phyloP scores from a whole-genome alignment of 345 rosid species.

The Punica granatum region DNA sequence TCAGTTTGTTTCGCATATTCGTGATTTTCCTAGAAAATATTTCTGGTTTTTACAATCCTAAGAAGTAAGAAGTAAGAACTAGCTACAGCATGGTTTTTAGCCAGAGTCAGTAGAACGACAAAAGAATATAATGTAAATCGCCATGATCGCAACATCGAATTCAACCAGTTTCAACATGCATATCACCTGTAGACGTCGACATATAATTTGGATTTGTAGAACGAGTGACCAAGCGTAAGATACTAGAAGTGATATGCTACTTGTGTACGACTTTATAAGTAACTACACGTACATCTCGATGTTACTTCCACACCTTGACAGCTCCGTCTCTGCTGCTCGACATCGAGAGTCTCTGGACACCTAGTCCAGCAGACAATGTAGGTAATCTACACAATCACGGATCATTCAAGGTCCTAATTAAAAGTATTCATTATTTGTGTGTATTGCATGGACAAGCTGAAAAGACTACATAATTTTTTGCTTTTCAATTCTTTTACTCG shows the following conservation, averaged over 20 bases:
- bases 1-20: not conserved
- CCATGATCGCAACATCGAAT: not conserved
- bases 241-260: conserved; percentile 6
- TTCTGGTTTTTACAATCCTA: too few species aligned
- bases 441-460: too few species aligned
- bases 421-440: too few species aligned
- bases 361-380: not conserved
- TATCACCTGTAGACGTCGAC: not conserved
- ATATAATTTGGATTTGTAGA: not conserved
- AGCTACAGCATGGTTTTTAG: too few species aligned
- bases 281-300: not conserved
- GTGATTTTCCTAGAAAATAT: too few species aligned
- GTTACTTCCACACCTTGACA: conserved; percentile 93
- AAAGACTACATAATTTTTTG: too few species aligned
- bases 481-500: too few species aligned
- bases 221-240: not conserved
- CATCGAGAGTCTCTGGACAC: conserved; percentile 61
- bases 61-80: too few species aligned
- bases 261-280: conserved; percentile 26
- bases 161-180: not conserved
- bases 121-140: not conserved
- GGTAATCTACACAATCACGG: not conserved
- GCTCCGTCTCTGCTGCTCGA: conserved; percentile 98
- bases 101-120: too few species aligned
- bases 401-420: not conserved